These are phyloP conservation scores for Colletotrichum neosansevieriae DNA, from an alignment of 2,329 filamentous ascomycete genomes.

Conservation along the genomic window DNA sequence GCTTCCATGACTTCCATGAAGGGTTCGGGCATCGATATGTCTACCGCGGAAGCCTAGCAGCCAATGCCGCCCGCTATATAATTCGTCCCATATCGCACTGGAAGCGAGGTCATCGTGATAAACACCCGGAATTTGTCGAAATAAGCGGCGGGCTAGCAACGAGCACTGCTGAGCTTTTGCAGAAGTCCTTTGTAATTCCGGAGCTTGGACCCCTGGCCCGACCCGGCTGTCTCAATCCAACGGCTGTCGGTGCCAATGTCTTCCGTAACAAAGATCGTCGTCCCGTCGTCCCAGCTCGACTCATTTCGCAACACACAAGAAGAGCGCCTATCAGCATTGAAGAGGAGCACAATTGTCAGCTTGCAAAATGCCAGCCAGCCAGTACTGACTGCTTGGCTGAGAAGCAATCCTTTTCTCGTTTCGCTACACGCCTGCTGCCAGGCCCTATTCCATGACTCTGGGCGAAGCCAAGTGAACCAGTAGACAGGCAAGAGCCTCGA, in stretches of 20 bases:
- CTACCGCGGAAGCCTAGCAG: conserved; percentile 1
- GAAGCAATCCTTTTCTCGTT: no score
- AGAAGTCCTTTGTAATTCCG: conserved; percentile 8
- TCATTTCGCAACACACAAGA: neutral
- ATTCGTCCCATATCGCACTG: neutral
- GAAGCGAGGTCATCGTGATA: conserved; percentile 11
- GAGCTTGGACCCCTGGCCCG: conserved; percentile 11
- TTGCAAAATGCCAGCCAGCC: neutral
- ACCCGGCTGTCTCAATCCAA: neutral
- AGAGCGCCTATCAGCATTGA: neutral
- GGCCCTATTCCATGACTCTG: neutral
- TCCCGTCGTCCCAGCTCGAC: neutral
- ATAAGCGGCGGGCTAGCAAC: neutral
- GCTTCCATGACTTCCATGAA: conserved; percentile 8
- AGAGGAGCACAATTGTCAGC: neutral
- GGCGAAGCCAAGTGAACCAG: no score
- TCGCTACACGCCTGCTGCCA: neutral
- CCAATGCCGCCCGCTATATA: conserved; percentile 7
- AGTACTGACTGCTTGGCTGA: no score
- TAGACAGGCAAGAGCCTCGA: no score
- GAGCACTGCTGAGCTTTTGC: conserved; percentile 1
- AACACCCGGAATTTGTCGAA: neutral
- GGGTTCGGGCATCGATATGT: conserved; percentile 15
- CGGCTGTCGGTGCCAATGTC: neutral
- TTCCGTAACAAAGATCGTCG: conserved; percentile 22